These are phyloP conservation scores for Tulasnella sp. DNA, from an alignment of 768 basidiomycete species.

Conservation along the genomic window DNA sequence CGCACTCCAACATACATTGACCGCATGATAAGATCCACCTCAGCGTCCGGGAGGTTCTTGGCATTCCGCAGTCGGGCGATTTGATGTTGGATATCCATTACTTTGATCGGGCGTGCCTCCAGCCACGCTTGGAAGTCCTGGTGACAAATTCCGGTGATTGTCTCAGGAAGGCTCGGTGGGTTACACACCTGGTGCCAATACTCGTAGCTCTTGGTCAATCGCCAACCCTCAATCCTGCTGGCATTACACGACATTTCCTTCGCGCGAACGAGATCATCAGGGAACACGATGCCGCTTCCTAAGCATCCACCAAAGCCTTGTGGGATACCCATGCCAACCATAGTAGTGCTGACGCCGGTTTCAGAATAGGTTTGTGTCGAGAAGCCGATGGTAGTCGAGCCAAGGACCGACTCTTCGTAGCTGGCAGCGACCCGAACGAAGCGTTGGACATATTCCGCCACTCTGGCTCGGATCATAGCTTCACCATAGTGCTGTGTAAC, in stretches of 20 bases:
- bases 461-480: conserved; percentile 70
- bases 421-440: conserved; percentile 83
- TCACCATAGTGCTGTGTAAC: conserved; percentile 92
- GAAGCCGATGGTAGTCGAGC: conserved; percentile 64
- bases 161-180: not conserved
- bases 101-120: conserved; percentile 48
- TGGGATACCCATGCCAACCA: conserved; percentile 28
- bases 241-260: conserved; percentile 67
- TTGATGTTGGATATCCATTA: conserved; percentile 80
- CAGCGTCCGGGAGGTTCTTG: conserved; percentile 57
- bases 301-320: conserved; percentile 37
- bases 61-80: conserved; percentile 64
- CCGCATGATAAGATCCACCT: conserved; percentile 63
- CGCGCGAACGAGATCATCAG: conserved; percentile 50
- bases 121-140: conserved; percentile 58
- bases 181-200: conserved; percentile 51
- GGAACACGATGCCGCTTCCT: conserved; percentile 72
- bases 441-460: conserved; percentile 76
- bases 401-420: conserved; percentile 68
- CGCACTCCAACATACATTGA: conserved; percentile 57
- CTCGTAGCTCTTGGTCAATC: conserved; percentile 67
- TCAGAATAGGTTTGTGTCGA: conserved; percentile 40
- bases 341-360: conserved; percentile 11
- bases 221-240: conserved; percentile 87
- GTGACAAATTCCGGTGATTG: conserved; percentile 9